Percentiles rank a stretch among this genome's conserved stretches.
Evolutionary conservation across 2,329 filamentous ascomycete genomes (phyloP).

Genomic region (Fusarium solani-melongenae): DNA sequence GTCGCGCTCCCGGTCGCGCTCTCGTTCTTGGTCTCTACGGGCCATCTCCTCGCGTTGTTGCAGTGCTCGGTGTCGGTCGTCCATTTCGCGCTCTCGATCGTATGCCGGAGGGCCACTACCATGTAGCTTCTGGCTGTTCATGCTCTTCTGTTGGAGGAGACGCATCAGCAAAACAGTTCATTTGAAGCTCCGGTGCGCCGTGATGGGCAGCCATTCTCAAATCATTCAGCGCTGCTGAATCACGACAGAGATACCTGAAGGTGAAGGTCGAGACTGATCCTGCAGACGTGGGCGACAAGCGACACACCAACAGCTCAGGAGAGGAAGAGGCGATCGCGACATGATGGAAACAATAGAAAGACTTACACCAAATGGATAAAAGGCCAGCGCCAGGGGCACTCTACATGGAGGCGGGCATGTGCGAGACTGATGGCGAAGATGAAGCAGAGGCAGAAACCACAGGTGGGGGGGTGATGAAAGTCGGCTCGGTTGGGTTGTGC

Average conservation of each 20-base stretch:
- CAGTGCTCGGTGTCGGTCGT: slow-evolving; percentile 59
- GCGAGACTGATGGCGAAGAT: slow-evolving; percentile 22
- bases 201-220: neutral
- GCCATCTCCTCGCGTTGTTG: slow-evolving; percentile 62
- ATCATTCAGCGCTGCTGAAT: neutral
- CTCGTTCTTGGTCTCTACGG: slow-evolving; percentile 59
- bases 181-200: neutral
- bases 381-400: slow-evolving; percentile 46
- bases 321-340: slow-evolving; percentile 42
- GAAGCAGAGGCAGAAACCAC: slow-evolving; percentile 24
- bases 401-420: slow-evolving; percentile 51
- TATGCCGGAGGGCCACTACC: slow-evolving; percentile 54
- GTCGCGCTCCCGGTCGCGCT: slow-evolving; percentile 65
- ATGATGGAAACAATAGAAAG: slow-evolving; percentile 26
- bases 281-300: slow-evolving; percentile 20
- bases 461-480: slow-evolving; percentile 27
- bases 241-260: neutral
- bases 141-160: slow-evolving; percentile 44
- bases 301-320: slow-evolving; percentile 39
- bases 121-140: slow-evolving; percentile 61
- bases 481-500: slow-evolving; percentile 27
- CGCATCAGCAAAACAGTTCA: slow-evolving; percentile 24
- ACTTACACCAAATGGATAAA: slow-evolving; percentile 51
- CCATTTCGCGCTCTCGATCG: slow-evolving; percentile 62
- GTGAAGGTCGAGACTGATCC: neutral